Evolutionary conservation across 495 filamentous ascomycete genomes (phyloP).

Genomic region (Friedmanniomyces simplex): DNA sequence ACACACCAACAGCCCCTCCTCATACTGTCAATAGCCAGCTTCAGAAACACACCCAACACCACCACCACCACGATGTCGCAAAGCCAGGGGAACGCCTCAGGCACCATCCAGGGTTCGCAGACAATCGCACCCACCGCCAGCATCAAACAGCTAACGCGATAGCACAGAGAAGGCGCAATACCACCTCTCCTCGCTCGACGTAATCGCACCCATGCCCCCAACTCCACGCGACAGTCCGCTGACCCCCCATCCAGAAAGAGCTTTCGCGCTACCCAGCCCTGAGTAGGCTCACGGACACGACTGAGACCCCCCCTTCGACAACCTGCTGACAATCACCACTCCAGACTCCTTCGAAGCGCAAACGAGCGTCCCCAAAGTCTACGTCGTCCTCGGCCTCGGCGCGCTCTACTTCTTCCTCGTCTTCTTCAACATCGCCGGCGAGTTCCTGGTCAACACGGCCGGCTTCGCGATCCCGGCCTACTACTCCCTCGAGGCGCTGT

Average conservation of each 20-base stretch:
- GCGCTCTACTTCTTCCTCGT: conserved; percentile 95
- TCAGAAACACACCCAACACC: neutral
- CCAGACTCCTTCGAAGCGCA: conserved; percentile 81
- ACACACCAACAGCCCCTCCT: neutral
- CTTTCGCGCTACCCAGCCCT: conserved; percentile 92
- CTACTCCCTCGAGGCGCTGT: conserved; percentile 86
- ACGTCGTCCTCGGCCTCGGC: conserved; percentile 75
- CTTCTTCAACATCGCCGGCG: conserved; percentile 97
- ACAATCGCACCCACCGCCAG: neutral
- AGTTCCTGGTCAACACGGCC: conserved; percentile 91
- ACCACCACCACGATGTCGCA: conserved; percentile 2
- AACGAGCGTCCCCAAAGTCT: conserved; percentile 90
- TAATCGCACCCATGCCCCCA: neutral
- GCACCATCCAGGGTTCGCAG: neutral
- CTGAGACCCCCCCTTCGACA: too few species aligned
- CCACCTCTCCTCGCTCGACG: conserved; percentile 13
- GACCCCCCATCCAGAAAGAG: conserved; percentile 39
- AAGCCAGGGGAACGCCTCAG: neutral
- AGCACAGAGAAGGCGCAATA: conserved; percentile 10
- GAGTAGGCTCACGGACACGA: conserved; percentile 31
- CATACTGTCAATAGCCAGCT: neutral
- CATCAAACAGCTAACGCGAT: neutral
- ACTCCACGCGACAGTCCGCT: neutral
- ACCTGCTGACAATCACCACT: too few species aligned
- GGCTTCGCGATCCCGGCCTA: conserved; percentile 92